Percentiles rank a stretch among this genome's conserved stretches.
phyloP scores from a whole-genome alignment of 1,139 yeast genomes.

The Lodderomyces elongisporus region DNA sequence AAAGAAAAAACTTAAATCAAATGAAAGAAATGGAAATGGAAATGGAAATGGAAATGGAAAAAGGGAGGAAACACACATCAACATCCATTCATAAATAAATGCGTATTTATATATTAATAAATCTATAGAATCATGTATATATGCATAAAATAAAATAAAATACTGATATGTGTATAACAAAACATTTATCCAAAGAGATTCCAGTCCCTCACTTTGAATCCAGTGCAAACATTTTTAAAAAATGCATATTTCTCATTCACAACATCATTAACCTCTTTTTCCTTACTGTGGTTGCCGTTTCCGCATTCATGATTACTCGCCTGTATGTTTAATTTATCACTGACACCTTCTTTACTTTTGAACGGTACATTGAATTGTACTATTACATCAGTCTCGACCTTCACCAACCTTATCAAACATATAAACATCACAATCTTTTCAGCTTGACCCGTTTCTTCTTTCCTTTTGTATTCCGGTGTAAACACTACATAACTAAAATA shows the following conservation, averaged over 20 bases:
- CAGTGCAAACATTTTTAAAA: conserved; percentile 16
- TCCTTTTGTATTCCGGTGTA: conserved; percentile 7
- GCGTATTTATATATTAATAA: too few species aligned
- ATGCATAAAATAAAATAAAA: too few species aligned
- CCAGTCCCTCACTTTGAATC: conserved; percentile 24
- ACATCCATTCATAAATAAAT: too few species aligned
- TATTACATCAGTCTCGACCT: conserved; percentile 57
- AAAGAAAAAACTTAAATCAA: too few species aligned
- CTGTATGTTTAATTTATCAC: not conserved
- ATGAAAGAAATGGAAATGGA: too few species aligned
- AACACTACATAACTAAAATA: conserved; percentile 9
- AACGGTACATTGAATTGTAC: conserved; percentile 55
- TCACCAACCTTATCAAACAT: conserved; percentile 48
- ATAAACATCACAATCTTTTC: conserved; percentile 17
- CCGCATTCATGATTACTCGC: not conserved
- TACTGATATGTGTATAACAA: too few species aligned
- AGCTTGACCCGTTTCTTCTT: conserved; percentile 7
- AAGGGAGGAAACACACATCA: too few species aligned
- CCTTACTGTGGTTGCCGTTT: too few species aligned
- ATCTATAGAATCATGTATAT: too few species aligned
- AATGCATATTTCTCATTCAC: conserved; percentile 13
- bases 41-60: too few species aligned
- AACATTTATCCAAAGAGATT: conserved; percentile 19
- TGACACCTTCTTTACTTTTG: conserved; percentile 9
- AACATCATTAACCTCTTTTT: conserved; percentile 15